Base-by-base conservation (phyloP, 192 early-diverging fungal genomes). In the Rhizophagus clarus region DNA sequence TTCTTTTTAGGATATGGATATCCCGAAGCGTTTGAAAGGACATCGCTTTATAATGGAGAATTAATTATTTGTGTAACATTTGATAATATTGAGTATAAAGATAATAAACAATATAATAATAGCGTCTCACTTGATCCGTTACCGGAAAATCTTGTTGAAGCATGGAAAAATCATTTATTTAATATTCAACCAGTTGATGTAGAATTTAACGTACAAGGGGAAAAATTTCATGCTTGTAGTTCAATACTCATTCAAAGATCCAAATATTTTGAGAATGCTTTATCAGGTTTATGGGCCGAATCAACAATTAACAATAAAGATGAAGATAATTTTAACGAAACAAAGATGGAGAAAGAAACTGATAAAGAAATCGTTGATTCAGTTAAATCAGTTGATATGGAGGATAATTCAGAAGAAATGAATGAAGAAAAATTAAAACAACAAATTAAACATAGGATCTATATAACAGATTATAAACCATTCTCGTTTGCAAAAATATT, bases 261-360 rank as follows among this genome's bases (percentile, higher is more conserved):
- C 20, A 69, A 69, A 69, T 69, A 69, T 69, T 69, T 69, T 69
- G 67, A 69, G 28, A 29, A 69, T 8, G 67, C 67, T 26, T n/a
- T 69, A 34, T 69, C 67, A 10, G 34, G 67, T 37, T 2, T 34
- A n/a, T 69, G 67, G 67, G 67, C 67, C 32, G 67, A 69, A 69
- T 56, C 51, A 56, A 22, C 20, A 5, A 5, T 22, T 56, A 22
- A 56, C 5, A 17, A 22, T 6, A 17, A 56, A 56, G n/a, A 7
- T 56, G 51, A 56, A 56, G 49, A 5, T 56, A 12, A 1, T 12
- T 12, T 2, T 45, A 56, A 56, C 17, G 17, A 56, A 56, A 56
- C 49, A 20, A 56, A 5, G 14, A 3, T 22, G 4, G 14, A 15
- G 14, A 5, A 20, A 20, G 49, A 56, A 56, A 7, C 17, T 22